Conservation (phyloP, 257 asterid genomes). For the Scutellaria barbata region DNA sequence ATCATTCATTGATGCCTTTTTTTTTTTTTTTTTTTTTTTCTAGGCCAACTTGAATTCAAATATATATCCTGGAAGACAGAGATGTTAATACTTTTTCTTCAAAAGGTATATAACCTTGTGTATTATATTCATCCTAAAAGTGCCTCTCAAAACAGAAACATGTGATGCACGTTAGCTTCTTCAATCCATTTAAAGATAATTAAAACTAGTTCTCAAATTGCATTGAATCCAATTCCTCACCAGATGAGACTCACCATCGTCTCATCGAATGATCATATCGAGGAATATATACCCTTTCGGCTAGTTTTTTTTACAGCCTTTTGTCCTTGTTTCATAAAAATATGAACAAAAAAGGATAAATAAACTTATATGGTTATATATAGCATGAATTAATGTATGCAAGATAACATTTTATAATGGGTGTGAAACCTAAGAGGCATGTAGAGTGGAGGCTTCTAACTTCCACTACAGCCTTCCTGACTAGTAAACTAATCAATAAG, state of each 20-base stretch:
- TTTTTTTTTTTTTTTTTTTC: not conserved
- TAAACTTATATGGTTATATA: not conserved
- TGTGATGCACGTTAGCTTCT: conserved; percentile 5
- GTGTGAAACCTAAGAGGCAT: conserved; percentile 11
- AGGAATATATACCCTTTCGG: conserved; percentile 8
- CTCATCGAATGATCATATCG: conserved; percentile 18
- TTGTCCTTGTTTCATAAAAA: not conserved
- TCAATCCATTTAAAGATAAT: not conserved
- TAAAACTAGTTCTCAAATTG: not conserved
- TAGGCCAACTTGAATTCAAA: no score
- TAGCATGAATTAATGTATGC: no score
- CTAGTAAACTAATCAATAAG: not conserved
- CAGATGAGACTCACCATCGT: conserved; percentile 24
- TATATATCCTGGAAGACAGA: no score
- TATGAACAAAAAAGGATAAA: not conserved
- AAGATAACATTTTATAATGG: no score
- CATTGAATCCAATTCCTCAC: conserved; percentile 3
- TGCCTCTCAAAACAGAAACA: not conserved
- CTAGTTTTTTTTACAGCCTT: not conserved
- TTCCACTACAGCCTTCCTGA: conserved; percentile 28
- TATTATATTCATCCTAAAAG: not conserved
- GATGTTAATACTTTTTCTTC: no score
- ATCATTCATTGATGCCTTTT: not conserved
- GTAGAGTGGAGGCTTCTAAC: conserved; percentile 25
- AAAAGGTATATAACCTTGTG: no score